These are phyloP conservation scores for Neckera pumila DNA, from an alignment of 225 moss, liverwort and hornwort species.

Conservation along the genomic window DNA sequence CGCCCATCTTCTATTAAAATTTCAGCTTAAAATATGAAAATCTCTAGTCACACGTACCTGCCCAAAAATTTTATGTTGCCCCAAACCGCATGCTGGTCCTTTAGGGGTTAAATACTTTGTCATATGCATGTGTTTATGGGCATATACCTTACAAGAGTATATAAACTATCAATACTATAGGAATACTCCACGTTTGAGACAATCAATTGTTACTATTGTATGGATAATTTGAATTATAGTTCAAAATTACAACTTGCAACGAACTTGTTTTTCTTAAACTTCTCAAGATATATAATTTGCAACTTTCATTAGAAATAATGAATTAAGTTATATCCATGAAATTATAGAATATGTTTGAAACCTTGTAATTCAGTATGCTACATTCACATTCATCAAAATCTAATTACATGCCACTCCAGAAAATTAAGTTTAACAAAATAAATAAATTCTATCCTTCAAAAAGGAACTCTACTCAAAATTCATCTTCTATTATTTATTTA, in stretches of 20 bases:
- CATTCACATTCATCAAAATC: background rate
- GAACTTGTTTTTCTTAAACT: background rate
- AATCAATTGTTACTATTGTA: background rate
- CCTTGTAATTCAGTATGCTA: background rate
- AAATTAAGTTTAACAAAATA: background rate
- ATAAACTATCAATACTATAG: background rate
- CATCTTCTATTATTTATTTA: background rate
- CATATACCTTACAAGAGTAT: background rate
- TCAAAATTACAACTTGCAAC: background rate
- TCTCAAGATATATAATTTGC: background rate
- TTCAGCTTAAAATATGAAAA: too few species aligned
- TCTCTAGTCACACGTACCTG: too few species aligned
- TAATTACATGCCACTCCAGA: background rate
- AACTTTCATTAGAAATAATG: background rate
- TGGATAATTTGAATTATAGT: background rate
- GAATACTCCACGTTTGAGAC: background rate
- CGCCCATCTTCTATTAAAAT: too few species aligned
- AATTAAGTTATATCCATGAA: background rate
- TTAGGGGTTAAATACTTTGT: too few species aligned
- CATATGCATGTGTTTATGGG: fast-evolving
- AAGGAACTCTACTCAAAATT: fast-evolving
- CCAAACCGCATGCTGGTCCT: too few species aligned
- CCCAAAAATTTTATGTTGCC: too few species aligned
- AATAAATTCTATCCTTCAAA: background rate
- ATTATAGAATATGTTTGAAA: background rate